A percentile compares a stretch with the other conserved stretches of the same genome.
These are phyloP conservation scores for Umbelopsis isabellina DNA, from an alignment of 192 early-diverging fungal genomes.

Conservation along the genomic window DNA sequence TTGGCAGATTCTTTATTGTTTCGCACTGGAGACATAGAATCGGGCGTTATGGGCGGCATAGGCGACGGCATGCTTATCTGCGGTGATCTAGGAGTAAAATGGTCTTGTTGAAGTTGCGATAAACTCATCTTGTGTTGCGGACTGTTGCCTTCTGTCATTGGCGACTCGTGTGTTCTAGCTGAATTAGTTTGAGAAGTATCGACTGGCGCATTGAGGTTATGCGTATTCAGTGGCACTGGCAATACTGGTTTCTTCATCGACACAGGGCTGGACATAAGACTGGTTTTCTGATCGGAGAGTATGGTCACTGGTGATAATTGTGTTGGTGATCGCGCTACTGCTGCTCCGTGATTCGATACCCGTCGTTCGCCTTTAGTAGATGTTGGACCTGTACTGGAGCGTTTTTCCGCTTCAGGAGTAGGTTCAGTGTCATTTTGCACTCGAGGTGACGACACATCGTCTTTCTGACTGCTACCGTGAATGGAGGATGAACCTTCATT, in stretches of 20 bases:
- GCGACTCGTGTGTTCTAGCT: neutral
- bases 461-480: neutral
- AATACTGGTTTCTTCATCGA: neutral
- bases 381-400: neutral
- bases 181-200: conserved; percentile 9
- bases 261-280: neutral
- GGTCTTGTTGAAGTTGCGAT: neutral
- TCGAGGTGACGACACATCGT: neutral
- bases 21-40: neutral
- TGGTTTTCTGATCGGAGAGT: neutral
- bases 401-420: neutral
- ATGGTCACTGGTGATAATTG: neutral
- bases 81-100: conserved; percentile 1
- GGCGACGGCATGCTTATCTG: neutral
- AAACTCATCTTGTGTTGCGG: no score
- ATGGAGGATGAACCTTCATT: neutral
- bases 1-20: neutral
- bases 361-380: neutral
- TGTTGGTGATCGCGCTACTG: neutral
- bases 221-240: neutral
- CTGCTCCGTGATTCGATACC: neutral
- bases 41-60: conserved; percentile 6
- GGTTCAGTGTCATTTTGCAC: neutral
- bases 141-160: neutral
- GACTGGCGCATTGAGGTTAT: neutral